Base-by-base conservation (phyloP, 352 stramenopile species). In the Phytophthora cryptogea region DNA sequence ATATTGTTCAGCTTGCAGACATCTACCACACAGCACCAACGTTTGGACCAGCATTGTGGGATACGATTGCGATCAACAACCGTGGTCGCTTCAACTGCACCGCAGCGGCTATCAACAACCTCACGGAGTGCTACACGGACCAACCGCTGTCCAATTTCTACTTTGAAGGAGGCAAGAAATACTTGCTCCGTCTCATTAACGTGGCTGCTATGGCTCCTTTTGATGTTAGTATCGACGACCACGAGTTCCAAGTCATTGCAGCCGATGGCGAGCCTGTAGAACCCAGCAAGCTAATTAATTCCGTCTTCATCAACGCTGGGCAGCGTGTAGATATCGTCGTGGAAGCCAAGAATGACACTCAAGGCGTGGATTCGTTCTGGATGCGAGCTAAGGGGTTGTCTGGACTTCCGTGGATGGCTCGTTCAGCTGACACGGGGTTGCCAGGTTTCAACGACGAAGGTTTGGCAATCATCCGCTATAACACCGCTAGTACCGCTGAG, bases 181-280 rank as follows among this genome's bases (percentile, higher is more conserved):
- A 78, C 11, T 49, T 68, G 0, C 40, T 78, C 8, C 52, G 69
- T 2, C 36, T 78, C 8, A 74, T 78, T 23, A 72, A 63, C 40
- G 56, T 73, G 52, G 61, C 37, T 3, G 69, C 61, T 0, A 58
- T 74, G 47, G 69, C 61, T 26, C 51, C 65, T 5, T 67, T 74
- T 44, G 54, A 74, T 4, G 65, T 78, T 43, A 78, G 65, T 5
- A 60, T 78, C 40, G 65, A 78, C n/a, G 47, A 67, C 14, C 69
- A 78, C 47, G 43, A 59, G 9, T 70, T 78, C 41, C 65, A 59
- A 6, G 62, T 78, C 0, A 70, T 78, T 8, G 58, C 61, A 30
- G 62, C 63, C 7, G 70, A 78, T 16, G 55, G 61, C 0, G 54
- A 71, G 3, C 36, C 52, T 14, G 33, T 78, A 7, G 17, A 44